Percentiles rank a stretch among this genome's conserved stretches.
phyloP scores from a whole-genome alignment of 2,329 filamentous ascomycete species.

The Aspergillus fijiensis region DNA sequence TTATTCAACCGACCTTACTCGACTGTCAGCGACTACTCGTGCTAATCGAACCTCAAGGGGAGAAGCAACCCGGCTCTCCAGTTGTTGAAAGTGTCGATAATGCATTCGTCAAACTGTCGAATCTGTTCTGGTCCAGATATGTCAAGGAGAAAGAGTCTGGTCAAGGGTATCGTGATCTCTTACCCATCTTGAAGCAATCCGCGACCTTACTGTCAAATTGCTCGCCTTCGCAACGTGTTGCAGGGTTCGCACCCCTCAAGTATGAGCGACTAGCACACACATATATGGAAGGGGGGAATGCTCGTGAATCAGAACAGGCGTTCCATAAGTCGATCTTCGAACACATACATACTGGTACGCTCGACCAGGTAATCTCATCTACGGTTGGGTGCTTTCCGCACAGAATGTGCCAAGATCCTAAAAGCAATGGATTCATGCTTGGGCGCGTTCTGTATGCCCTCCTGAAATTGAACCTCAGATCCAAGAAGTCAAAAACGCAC shows the following conservation, averaged over 20 bases:
- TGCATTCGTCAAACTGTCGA: constrained; percentile 44
- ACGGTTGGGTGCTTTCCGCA: constrained; percentile 28
- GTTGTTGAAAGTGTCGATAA: constrained; percentile 25
- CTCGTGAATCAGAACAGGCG: constrained; percentile 35
- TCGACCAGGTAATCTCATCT: constrained; percentile 32
- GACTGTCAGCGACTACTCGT: constrained; percentile 40
- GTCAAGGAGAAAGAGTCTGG: constrained; percentile 42
- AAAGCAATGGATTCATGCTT: constrained; percentile 38
- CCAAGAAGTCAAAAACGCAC: constrained; percentile 25
- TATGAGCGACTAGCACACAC: constrained; percentile 46
- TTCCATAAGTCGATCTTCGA: constrained; percentile 43
- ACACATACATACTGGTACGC: constrained; percentile 39
- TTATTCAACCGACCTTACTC: constrained; percentile 35
- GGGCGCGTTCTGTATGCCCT: constrained; percentile 38
- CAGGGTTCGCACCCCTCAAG: constrained; percentile 45
- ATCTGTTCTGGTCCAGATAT: constrained; percentile 50
- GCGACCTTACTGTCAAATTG: constrained; percentile 39
- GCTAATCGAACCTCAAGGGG: constrained; percentile 24
- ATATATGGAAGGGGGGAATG: constrained; percentile 40
- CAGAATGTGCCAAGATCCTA: constrained; percentile 33
- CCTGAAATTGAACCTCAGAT: constrained; percentile 37
- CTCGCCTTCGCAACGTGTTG: constrained; percentile 33
- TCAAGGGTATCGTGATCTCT: constrained; percentile 34
- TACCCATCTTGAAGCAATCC: constrained; percentile 42
- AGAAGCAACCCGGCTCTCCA: constrained; percentile 14